Conservation (phyloP, 148 eudicot genomes). For the Spergularia bocconei region DNA sequence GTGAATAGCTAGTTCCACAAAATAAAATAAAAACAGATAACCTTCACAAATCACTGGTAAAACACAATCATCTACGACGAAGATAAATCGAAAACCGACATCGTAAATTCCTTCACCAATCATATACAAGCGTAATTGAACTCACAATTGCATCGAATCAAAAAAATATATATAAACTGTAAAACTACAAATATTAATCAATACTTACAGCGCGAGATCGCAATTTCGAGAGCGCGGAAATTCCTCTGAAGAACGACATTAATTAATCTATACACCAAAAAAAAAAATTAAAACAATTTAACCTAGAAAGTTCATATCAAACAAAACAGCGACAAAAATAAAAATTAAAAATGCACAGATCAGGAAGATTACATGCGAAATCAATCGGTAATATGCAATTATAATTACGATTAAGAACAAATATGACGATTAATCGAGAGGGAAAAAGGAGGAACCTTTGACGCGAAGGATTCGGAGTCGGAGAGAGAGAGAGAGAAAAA, state of each 20-base stretch:
- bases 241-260: slow-evolving; percentile 78
- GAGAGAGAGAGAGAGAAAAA: not conserved
- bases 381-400: not conserved
- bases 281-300: not conserved
- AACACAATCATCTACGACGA: not conserved
- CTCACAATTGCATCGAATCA: not conserved
- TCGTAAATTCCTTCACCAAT: not conserved
- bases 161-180: not conserved
- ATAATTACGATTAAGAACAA: not conserved
- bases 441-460: not conserved
- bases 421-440: not conserved
- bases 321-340: not conserved
- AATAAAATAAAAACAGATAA: not conserved
- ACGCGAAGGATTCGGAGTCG: not conserved
- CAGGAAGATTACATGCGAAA: not conserved
- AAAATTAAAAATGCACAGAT: not conserved
- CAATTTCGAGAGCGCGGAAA: slow-evolving; percentile 66
- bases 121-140: not conserved
- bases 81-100: not conserved
- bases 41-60: not conserved
- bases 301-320: not conserved
- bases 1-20: not conserved
- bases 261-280: slow-evolving; percentile 16
- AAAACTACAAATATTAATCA: not conserved
- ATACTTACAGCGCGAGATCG: slow-evolving; percentile 73